phyloP scores from a whole-genome alignment of 306 rosid genomes.

The Inga leiocalycina region DNA sequence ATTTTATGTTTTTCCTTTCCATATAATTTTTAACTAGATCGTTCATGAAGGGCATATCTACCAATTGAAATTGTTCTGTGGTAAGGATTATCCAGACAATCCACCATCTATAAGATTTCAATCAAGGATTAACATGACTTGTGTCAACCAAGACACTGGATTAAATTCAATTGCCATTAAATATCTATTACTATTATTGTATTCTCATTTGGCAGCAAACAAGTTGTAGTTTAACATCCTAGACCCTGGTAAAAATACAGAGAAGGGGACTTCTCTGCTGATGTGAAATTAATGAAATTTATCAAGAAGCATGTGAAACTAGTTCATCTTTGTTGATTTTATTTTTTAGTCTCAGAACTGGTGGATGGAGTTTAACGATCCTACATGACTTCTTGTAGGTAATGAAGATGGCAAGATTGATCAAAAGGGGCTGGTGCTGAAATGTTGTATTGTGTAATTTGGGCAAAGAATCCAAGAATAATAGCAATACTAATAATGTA shows the following conservation, averaged over 20 bases:
- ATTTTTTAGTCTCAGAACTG: background rate
- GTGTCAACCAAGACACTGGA: slow-evolving; percentile 86
- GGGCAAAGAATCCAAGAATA: slow-evolving; percentile 44
- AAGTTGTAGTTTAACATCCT: background rate
- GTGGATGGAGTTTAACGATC: slow-evolving; percentile 30
- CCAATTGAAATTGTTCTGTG: slow-evolving; percentile 91
- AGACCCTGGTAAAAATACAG: background rate
- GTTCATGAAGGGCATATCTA: slow-evolving; percentile 94
- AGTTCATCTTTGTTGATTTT: background rate
- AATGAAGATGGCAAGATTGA: slow-evolving; percentile 87
- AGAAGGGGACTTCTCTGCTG: background rate
- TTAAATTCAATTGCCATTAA: background rate
- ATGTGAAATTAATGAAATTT: background rate
- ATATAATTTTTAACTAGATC: slow-evolving; percentile 58
- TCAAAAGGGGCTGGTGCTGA: slow-evolving; percentile 89
- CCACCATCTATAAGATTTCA: slow-evolving; percentile 96
- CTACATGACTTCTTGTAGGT: slow-evolving; percentile 49
- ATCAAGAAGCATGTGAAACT: slow-evolving; percentile 3
- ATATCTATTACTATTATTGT: background rate
- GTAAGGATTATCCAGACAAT: slow-evolving; percentile 88
- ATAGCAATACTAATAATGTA: slow-evolving; percentile 43
- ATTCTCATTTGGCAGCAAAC: background rate
- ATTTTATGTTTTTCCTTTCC: slow-evolving; percentile 17
- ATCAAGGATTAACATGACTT: slow-evolving; percentile 90
- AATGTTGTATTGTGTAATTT: slow-evolving; percentile 76